These are phyloP conservation scores for Aspergillus fumigatus DNA, from an alignment of 2,329 filamentous ascomycete genomes.

Conservation along the genomic window DNA sequence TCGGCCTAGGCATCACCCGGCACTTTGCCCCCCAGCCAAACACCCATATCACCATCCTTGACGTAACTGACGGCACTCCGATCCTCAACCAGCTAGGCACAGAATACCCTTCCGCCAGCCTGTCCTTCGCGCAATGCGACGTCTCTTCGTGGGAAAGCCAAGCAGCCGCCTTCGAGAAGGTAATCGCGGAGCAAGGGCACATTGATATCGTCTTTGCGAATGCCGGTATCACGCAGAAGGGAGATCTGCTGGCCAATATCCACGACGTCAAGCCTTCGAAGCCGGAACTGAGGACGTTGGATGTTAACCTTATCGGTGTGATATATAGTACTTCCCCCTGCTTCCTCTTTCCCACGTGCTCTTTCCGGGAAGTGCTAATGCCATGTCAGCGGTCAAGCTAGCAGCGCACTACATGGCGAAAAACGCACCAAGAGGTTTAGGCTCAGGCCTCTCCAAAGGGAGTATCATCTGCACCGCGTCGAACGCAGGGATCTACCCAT, in stretches of 20 bases:
- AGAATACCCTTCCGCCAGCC: constrained; percentile 21
- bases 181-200: constrained; percentile 28
- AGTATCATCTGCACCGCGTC: constrained; percentile 52
- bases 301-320: constrained; percentile 36
- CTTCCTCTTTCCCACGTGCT: not conserved
- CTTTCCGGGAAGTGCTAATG: not conserved
- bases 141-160: constrained; percentile 35
- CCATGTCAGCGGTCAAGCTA: constrained; percentile 44
- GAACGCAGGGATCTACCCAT: constrained; percentile 51
- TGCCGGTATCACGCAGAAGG: constrained; percentile 46
- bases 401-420: constrained; percentile 49
- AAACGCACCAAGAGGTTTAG: constrained; percentile 24
- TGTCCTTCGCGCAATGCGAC: constrained; percentile 29
- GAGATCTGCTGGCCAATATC: constrained; percentile 27
- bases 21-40: constrained; percentile 27
- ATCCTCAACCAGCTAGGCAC: constrained; percentile 18
- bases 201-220: constrained; percentile 50
- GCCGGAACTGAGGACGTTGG: constrained; percentile 34
- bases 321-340: constrained; percentile 41
- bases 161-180: constrained; percentile 30
- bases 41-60: constrained; percentile 29
- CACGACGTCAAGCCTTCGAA: constrained; percentile 31
- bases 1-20: constrained; percentile 32
- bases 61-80: constrained; percentile 26
- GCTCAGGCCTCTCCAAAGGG: constrained; percentile 31